phyloP scores from a whole-genome alignment of 805 yeast species.

The Starmerella floricola region DNA sequence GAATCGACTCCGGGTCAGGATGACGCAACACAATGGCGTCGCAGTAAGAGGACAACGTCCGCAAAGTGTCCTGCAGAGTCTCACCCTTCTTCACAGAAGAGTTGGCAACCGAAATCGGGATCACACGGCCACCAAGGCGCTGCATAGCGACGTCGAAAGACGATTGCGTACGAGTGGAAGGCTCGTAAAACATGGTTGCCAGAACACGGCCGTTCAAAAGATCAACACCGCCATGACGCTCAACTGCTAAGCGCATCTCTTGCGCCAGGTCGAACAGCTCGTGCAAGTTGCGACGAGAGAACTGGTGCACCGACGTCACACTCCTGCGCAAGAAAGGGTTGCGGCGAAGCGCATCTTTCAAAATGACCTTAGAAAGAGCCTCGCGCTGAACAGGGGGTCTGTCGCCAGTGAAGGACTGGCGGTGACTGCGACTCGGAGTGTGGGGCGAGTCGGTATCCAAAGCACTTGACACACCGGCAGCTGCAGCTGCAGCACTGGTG shows the following conservation, averaged over 20 bases:
- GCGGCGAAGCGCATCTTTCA: constrained; percentile 66
- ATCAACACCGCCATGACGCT: constrained; percentile 89
- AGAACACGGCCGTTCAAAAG: constrained; percentile 78
- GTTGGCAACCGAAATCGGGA: constrained; percentile 67
- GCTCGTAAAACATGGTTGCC: constrained; percentile 95
- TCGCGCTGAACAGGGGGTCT: constrained; percentile 28
- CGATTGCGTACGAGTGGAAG: constrained; percentile 92
- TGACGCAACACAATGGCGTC: constrained; percentile 97
- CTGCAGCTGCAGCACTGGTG: not conserved
- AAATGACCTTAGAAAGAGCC: constrained; percentile 48
- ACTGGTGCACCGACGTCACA: constrained; percentile 76
- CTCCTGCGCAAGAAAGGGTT: constrained; percentile 87
- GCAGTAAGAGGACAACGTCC: constrained; percentile 88
- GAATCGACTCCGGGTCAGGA: constrained; percentile 84
- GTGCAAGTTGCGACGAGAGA: constrained; percentile 80
- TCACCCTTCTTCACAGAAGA: constrained; percentile 98
- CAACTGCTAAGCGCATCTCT: constrained; percentile 93
- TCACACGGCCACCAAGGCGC: constrained; percentile 95
- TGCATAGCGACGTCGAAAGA: constrained; percentile 99
- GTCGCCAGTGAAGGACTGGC: constrained; percentile 23
- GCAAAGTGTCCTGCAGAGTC: constrained; percentile 89
- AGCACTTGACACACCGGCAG: not conserved
- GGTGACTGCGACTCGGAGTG: constrained; percentile 12
- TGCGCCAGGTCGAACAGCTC: constrained; percentile 92
- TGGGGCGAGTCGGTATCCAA: not conserved